Evolutionary conservation across 441 rosid genomes (phyloP).

Genomic region (Hura crepitans): DNA sequence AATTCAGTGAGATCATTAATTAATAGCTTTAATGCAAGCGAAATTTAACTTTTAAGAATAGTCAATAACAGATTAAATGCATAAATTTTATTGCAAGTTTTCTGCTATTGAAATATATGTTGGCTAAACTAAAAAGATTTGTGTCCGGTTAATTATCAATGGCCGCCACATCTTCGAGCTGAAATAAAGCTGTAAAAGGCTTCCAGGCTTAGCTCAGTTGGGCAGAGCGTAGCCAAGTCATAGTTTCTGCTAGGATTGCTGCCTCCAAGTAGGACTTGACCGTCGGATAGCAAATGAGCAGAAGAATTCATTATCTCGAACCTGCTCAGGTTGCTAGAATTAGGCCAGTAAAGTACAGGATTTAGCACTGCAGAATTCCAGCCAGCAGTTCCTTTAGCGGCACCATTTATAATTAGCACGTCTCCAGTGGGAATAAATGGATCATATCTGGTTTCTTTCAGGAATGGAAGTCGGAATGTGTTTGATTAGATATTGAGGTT

Average conservation of each 20-base stretch:
- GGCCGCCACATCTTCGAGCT: conserved; percentile 31
- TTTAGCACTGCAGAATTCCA: conserved; percentile 41
- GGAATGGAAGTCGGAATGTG: conserved; percentile 35
- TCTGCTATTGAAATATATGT: too few species aligned
- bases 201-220: conserved; percentile 75
- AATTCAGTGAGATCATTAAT: too few species aligned
- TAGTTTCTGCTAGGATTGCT: conserved; percentile 70
- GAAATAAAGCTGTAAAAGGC: conserved; percentile 67
- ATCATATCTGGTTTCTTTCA: conserved; percentile 49
- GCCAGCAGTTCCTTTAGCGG: conserved; percentile 44
- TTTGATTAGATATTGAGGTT: conserved; percentile 18
- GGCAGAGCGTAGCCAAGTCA: conserved; percentile 59
- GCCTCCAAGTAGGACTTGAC: conserved; percentile 81
- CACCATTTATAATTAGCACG: conserved; percentile 47
- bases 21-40: too few species aligned
- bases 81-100: too few species aligned
- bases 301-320: conserved; percentile 57
- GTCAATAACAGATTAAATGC: too few species aligned
- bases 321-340: conserved; percentile 35
- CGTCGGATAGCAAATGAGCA: conserved; percentile 60
- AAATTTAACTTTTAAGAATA: too few species aligned
- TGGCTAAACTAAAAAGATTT: too few species aligned
- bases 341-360: conserved; percentile 40
- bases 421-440: conserved; percentile 42
- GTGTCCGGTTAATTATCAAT: conserved; percentile 27